Evolutionary conservation across 352 stramenopile species (phyloP), one percentile per base, ranked within the genome.

Genomic region (Paralagenidium karlingii): DNA sequence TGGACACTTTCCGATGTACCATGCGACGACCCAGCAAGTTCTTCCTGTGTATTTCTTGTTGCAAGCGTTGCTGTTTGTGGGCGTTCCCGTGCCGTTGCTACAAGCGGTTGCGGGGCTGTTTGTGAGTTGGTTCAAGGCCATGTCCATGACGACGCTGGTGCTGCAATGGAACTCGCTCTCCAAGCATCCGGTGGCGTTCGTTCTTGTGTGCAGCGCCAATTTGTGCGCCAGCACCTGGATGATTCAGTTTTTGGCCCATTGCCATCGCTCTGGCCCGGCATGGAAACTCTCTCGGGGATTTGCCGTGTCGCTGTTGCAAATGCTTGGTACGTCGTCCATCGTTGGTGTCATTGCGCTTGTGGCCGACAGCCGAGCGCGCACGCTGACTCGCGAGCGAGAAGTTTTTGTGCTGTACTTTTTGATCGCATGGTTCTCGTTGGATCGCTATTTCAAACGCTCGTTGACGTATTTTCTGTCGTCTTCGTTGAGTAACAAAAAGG

Each of bases 121-220:
- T 40, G 68, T 85, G 34, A 73, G 68, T 43, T 85, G 71, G 71
- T 48, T 83, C 36, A 85, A 85, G 54, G 63, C 71, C 40, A 54
- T 82, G 40, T 82, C 60, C 43, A 80, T 76, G 40, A 53, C 66
- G 21, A 79, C 74, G 37, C 55, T 83, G 31, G 71, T 80, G 27
- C 47, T 59, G 38, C 60, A 81, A 40, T 85, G 71, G 71, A 36
- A 3, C 7, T 7, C 7, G 7, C n/a, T n/a, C n/a, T n/a, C n/a
- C n/a, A n/a, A n/a, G n/a, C 70, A 84, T 40, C 67, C 68, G 5
- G 20, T 69, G 8, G 58, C 51, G n/a, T 85, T 85, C 34, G 47
- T 83, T 27, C 38, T 70, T 8, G 49, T 82, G 24, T 82, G 57
- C 15, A 74, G 66, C 20, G 66, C 68, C 31, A 85, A 85, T 36